These are phyloP conservation scores for Cephalotrichum gorgonifer DNA, from an alignment of 2,329 filamentous ascomycete genomes.

Conservation along the genomic window DNA sequence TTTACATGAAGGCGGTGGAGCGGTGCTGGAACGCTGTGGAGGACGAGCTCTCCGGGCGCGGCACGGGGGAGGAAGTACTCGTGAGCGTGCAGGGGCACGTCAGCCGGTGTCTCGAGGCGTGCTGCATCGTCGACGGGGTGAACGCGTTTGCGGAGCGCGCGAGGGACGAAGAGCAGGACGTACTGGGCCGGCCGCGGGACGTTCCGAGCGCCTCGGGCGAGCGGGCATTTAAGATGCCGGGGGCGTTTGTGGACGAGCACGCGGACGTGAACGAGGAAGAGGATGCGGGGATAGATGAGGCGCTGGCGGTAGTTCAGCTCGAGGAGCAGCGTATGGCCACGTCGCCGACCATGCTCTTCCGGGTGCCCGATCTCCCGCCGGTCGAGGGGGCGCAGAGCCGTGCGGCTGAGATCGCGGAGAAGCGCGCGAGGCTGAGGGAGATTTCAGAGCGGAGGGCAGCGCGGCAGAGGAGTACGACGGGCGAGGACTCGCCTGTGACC, in stretches of 20 bases:
- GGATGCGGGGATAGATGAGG: neutral
- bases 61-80: conserved; percentile 37
- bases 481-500: no score
- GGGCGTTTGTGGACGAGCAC: neutral
- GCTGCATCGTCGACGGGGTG: conserved; percentile 50
- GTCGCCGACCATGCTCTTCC: neutral
- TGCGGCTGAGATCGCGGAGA: neutral
- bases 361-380: no score
- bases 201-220: neutral
- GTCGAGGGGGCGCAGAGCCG: neutral
- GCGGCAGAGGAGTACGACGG: neutral
- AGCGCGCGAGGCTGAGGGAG: neutral
- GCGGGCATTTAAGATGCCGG: neutral
- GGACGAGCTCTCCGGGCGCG: conserved; percentile 37
- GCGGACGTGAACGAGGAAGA: no score
- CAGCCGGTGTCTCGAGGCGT: conserved; percentile 50
- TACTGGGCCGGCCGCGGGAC: neutral
- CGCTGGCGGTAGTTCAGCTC: neutral
- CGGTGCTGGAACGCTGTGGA: conserved; percentile 64
- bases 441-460: neutral
- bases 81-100: conserved; percentile 42
- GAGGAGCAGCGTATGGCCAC: neutral
- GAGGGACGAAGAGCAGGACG: neutral
- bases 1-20: conserved; percentile 67
- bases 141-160: conserved; percentile 35